Base-by-base conservation (phyloP, 768 basidiomycete genomes). In the Hygrophoropsis aurantiaca region DNA sequence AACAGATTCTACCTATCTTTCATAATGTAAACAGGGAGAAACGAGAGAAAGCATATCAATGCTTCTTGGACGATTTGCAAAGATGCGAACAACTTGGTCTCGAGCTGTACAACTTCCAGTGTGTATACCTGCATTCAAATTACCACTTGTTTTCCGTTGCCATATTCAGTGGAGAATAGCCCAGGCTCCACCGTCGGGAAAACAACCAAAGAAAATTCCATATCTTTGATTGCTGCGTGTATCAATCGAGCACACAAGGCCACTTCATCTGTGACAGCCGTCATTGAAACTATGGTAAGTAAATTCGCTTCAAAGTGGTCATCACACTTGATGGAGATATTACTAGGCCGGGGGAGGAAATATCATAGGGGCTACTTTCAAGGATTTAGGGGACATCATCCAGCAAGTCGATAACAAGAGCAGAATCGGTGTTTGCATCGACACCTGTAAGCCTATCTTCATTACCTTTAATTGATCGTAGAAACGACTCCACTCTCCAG, bases 231-330 rank as follows among this genome's bases (percentile, higher is more conserved):
- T 15, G 90, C 89, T 0, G 74, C 81, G 32, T 82, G 79, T 43
- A 74, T 94, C 51, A 92, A 94, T 52, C 72, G 75, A 13, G 90
- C 85, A 0, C 90, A 93, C 57, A 69, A 66, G 40, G 74, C 72
- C 51, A 90, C 87, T 0, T 61, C 67, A 9, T 66, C 55, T 6
- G 79, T 92, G 7, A 74, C 79, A 1, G 76, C 74, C 9, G 84
- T 94, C 6, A 67, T 94, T 4, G 91, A 94, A 64, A 91, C 89
- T 57, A 94, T 94, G 92, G 91, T 78, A 40, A 34, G 48, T n/a
- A 7, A 11, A 3, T 19, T 38, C n/a, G 2, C 16, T 21, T 11
- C 4, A 13, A 20, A 2, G 21, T 35, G 9, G 34, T 23, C 3
- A 2, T 27, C 39, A 15, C 11, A 33, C 18, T 37, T 34, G n/a